Base-by-base conservation (phyloP, 768 basidiomycete genomes). In the Boletus rufocinnamomeus region DNA sequence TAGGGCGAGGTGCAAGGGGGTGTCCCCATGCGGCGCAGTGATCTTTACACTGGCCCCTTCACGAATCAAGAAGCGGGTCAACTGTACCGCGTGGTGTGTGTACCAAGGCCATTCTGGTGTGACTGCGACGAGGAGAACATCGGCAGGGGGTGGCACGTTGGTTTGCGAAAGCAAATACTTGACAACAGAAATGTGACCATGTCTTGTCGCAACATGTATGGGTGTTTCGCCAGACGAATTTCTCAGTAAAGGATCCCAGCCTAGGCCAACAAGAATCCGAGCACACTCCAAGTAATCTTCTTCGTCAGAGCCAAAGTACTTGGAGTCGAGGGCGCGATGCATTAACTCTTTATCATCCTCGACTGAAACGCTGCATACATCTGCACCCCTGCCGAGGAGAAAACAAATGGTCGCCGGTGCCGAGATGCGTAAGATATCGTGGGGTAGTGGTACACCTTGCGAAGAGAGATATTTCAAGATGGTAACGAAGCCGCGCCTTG, bases 221-320 rank as follows among this genome's bases (percentile, higher is more conserved):
- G 32, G 14, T 0, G 46, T 58, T 28, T 49, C n/a, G 5, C 46
- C 46, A 16, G 19, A 16, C 2, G 27, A 44, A n/a, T 37, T 16
- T 16, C 7, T 57, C 40, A 6, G 11, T 8, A 27, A 59, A 30
- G 21, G 21, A 44, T 57, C 46, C 57, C 53, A 58, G 23, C 57
- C 58, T 4, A n/a, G 7, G 19, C 21, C 7, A 25, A 49, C 6
- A 27, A 58, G 54, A 21, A 37, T 7, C 2, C 5, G 35, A 17
- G 19, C 47, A 2, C 38, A 19, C 35, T 56, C 47, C 47, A 56
- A 21, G 30, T 2, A 27, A 11, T 34, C 16, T 25, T 34, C 10
- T 25, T 23, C 47, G 8, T 2, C 6, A 14, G 13, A 21, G n/a
- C 16, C 1, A 8, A 9, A n/a, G n/a, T 32, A 2, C 10, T 21